Evolutionary conservation across 2,329 filamentous ascomycete species (phyloP), one percentile per base, ranked within the genome.

Genomic region (Fusarium armeniacum): DNA sequence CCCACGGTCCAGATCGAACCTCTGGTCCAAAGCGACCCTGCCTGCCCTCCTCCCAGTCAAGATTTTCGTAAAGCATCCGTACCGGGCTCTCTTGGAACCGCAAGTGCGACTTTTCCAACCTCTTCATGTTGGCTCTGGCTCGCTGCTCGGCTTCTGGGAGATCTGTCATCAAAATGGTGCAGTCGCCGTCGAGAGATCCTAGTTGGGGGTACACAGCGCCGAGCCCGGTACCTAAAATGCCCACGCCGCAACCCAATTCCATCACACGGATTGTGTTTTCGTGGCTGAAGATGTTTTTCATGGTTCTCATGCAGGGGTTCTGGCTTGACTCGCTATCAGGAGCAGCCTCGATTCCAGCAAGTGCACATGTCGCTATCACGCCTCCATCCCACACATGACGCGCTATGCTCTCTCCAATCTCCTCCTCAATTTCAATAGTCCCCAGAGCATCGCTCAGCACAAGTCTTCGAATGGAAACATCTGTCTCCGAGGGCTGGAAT

Each of bases 331-430:
- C 67, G 44, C 73, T 69, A n/a, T 69, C 64, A 8, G 77, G 75
- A 13, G 74, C 66, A 8, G 71, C 69, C 40, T 75, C 75, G 5
- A 74, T 73, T 15, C 75, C 76, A 7, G 74, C 76, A 30, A 81
- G 71, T 41, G 76, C 76, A 26, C 77, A 78, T 20, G 80, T 69
- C 2, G 83, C 82, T 8, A 85, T 78, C 12, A 88, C 77, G 1
- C 87, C 87, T 2, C 82, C 86, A 54, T 89, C 87, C 87, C 87
- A 89, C 8, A 89, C 80, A 63, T 89, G 86, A 4, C 86, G 82
- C 1, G 86, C 86, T 57, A 89, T 88, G 72, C 85, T 88, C 76
- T 89, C 86, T 16, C 86, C 86, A 12, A 89, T 83, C 54, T 88
- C 85, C 63, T 89, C 87, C 55, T 86, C 83, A 6, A 88, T 76